These are phyloP conservation scores for Peronospora tabacina DNA, from an alignment of 352 stramenopile species.

Conservation along the genomic window DNA sequence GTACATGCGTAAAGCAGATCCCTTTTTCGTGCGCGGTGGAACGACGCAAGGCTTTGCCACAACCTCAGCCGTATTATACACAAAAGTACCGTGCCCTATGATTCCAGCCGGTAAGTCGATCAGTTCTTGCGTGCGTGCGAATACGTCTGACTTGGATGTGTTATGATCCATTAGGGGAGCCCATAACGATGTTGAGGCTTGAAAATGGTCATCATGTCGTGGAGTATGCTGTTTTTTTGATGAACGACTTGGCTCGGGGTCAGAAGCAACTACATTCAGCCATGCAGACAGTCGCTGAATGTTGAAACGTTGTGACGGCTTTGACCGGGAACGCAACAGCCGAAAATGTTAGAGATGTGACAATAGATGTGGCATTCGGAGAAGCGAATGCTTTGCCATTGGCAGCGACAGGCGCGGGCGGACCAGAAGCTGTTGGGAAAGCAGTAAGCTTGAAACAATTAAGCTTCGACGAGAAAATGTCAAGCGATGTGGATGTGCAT, in stretches of 20 bases:
- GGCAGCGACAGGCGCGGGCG: too few relatives aligned
- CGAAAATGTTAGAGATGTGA: too few relatives aligned
- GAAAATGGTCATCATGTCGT: conserved; percentile 6
- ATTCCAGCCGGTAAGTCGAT: conserved; percentile 10
- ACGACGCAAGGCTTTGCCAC: conserved; percentile 1
- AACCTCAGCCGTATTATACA: conserved; percentile 5
- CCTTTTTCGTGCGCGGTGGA: conserved; percentile 16
- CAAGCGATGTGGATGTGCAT: too few relatives aligned
- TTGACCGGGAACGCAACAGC: too few relatives aligned
- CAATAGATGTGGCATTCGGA: too few relatives aligned
- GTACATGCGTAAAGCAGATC: conserved; percentile 22
- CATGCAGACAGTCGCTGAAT: neutral
- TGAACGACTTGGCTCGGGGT: neutral
- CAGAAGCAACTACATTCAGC: neutral
- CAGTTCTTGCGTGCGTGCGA: conserved; percentile 4
- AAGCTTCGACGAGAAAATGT: too few relatives aligned
- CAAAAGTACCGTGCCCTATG: conserved; percentile 4
- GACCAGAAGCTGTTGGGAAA: too few relatives aligned
- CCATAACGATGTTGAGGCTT: neutral
- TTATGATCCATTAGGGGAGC: neutral
- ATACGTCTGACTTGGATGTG: conserved; percentile 1
- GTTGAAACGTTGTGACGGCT: too few relatives aligned
- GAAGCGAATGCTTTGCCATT: too few relatives aligned
- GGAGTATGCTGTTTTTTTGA: conserved; percentile 6
- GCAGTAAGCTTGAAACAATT: too few relatives aligned